These are phyloP conservation scores for Cyclocybe cylindracea DNA, from an alignment of 768 basidiomycete species.

Conservation along the genomic window DNA sequence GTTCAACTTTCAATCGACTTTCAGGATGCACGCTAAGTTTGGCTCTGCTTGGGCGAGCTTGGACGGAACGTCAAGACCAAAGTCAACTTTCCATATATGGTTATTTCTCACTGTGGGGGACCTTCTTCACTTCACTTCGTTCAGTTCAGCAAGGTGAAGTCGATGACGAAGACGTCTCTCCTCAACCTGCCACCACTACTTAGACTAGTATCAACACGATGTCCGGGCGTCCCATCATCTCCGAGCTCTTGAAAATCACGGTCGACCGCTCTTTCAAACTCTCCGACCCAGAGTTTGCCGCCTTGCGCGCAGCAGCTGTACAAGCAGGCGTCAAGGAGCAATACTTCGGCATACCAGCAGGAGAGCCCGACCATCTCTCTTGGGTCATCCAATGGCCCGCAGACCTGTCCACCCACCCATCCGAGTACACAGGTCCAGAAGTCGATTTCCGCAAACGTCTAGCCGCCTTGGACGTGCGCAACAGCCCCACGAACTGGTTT, in stretches of 20 bases:
- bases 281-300: slow-evolving; percentile 1
- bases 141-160: no score
- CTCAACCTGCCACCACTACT: slow-evolving; percentile 13
- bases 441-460: slow-evolving; percentile 5
- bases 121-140: no score
- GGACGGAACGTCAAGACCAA: no score
- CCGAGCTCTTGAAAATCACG: slow-evolving; percentile 8
- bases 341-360: slow-evolving; percentile 8
- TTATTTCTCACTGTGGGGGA: no score
- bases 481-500: slow-evolving; percentile 7
- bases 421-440: not conserved
- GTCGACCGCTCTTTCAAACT: slow-evolving; percentile 1
- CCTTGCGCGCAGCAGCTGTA: slow-evolving; percentile 3
- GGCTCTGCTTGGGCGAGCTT: no score
- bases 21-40: no score
- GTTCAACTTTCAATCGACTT: no score
- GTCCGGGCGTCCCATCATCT: slow-evolving; percentile 1
- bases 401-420: not conserved
- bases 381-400: slow-evolving; percentile 9
- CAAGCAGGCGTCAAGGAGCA: slow-evolving; percentile 9
- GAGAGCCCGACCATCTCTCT: slow-evolving; percentile 4
- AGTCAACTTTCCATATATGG: no score
- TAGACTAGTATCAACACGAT: not conserved
- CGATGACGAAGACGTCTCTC: no score
- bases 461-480: slow-evolving; percentile 4